These are phyloP conservation scores for Phytophthora boehmeriae DNA, from an alignment of 352 stramenopile genomes.

Conservation along the genomic window DNA sequence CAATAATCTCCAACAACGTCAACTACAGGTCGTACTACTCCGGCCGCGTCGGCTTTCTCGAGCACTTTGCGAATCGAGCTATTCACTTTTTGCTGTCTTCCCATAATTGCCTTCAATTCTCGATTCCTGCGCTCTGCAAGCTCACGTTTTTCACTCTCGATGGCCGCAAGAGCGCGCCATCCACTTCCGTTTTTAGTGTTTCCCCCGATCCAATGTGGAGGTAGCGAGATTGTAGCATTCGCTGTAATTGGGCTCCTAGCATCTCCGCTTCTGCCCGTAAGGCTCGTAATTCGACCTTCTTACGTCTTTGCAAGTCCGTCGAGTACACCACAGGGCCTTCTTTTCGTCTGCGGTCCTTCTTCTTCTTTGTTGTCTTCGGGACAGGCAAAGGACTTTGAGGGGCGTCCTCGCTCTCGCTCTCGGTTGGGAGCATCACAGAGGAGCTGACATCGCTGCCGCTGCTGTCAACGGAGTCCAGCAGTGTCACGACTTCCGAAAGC, in stretches of 20 bases:
- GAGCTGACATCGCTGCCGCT: constrained; percentile 21
- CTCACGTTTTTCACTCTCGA: constrained; percentile 27
- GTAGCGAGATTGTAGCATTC: constrained; percentile 12
- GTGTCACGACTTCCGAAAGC: constrained; percentile 13
- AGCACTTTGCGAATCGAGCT: constrained; percentile 20
- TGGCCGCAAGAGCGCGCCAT: constrained; percentile 20
- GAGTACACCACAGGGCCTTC: constrained; percentile 27
- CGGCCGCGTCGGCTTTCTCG: constrained; percentile 9
- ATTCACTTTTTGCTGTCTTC: constrained; percentile 22
- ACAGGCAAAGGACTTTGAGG: background rate
- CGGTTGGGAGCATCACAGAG: background rate
- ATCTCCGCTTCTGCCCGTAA: constrained; percentile 14
- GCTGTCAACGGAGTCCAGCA: constrained; percentile 19
- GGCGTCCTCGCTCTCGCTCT: background rate
- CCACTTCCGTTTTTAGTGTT: background rate
- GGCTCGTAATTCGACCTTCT: constrained; percentile 23
- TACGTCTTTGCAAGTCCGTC: constrained; percentile 27
- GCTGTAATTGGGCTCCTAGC: constrained; percentile 19
- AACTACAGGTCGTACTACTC: constrained; percentile 4
- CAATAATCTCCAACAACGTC: background rate
- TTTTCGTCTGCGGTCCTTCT: constrained; percentile 24
- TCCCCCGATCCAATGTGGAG: background rate
- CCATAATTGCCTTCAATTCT: constrained; percentile 29
- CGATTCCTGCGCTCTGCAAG: constrained; percentile 26
- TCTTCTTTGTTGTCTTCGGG: constrained; percentile 7